phyloP scores from a whole-genome alignment of 176 grass and related monocot genomes.

The Thinopyrum elongatum region DNA sequence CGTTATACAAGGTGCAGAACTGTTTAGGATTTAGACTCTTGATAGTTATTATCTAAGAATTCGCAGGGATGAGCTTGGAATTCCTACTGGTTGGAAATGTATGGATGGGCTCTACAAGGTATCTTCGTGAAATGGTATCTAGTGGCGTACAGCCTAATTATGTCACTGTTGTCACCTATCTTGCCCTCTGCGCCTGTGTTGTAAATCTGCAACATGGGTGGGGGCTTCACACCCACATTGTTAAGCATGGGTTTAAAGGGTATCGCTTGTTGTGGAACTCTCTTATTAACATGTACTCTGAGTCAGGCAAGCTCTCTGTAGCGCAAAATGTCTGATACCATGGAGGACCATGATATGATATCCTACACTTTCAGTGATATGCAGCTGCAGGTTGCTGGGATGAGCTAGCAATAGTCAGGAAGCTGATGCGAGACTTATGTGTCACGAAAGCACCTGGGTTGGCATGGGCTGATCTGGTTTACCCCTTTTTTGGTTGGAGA shows the following conservation, averaged over 20 bases:
- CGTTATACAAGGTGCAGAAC: no score
- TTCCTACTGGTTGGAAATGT: no score
- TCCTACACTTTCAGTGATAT: constrained; percentile 59
- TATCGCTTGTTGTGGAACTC: constrained; percentile 67
- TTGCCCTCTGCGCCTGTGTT: constrained; percentile 38
- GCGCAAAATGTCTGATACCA: constrained; percentile 49
- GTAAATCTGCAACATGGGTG: no score
- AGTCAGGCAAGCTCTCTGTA: constrained; percentile 39
- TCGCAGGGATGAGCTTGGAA: no score
- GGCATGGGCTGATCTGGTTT: constrained; percentile 70
- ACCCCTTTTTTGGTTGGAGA: constrained; percentile 56
- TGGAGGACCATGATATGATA: constrained; percentile 52
- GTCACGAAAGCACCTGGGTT: constrained; percentile 57
- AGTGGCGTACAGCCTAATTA: constrained; percentile 57
- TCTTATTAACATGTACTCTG: constrained; percentile 60
- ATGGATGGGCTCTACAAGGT: no score
- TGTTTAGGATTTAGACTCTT: no score
- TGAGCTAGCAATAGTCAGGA: constrained; percentile 61
- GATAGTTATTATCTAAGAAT: no score
- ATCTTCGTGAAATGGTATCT: constrained; percentile 47
- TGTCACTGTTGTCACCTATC: constrained; percentile 64
- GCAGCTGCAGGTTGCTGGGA: constrained; percentile 65
- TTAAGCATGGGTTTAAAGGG: constrained; percentile 52
- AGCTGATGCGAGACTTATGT: constrained; percentile 54
- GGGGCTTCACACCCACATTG: constrained; percentile 46